These are phyloP conservation scores for Xanthoparmelia taractica DNA, from an alignment of 495 filamentous ascomycete genomes.

Conservation along the genomic window DNA sequence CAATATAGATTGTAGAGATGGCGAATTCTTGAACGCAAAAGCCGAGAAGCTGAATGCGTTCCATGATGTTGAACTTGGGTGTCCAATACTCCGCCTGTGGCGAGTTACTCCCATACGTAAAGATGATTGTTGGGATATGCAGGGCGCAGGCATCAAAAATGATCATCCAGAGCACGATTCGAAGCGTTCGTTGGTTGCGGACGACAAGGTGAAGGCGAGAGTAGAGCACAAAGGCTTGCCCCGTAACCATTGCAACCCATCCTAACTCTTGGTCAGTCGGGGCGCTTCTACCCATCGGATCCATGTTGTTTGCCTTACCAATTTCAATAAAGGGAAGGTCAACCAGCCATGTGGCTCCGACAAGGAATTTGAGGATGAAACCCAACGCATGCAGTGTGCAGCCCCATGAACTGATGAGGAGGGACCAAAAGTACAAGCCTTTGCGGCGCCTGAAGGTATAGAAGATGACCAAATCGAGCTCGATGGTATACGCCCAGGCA, in stretches of 20 bases:
- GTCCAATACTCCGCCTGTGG: conserved; percentile 28
- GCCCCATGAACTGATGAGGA: conserved; percentile 46
- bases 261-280: conserved; percentile 35
- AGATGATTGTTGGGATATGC: conserved; percentile 50
- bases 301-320: conserved; percentile 24
- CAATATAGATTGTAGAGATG: conserved; percentile 55
- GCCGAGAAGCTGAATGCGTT: conserved; percentile 56
- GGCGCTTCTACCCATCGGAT: conserved; percentile 37
- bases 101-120: conserved; percentile 51
- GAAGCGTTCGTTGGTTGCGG: conserved; percentile 41
- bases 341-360: conserved; percentile 22
- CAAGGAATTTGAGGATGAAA: conserved; percentile 55
- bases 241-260: conserved; percentile 59
- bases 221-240: conserved; percentile 59
- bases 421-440: conserved; percentile 49
- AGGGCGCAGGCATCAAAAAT: conserved; percentile 46
- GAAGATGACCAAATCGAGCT: conserved; percentile 33
- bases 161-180: conserved; percentile 51
- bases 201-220: conserved; percentile 59
- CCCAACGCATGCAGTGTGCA: conserved; percentile 51
- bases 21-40: conserved; percentile 57
- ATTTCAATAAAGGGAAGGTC: conserved; percentile 24
- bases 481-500: conserved; percentile 27
- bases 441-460: conserved; percentile 42
- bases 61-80: conserved; percentile 48